Conservation (phyloP, 352 stramenopile genomes). For the Phytophthora multivora region DNA sequence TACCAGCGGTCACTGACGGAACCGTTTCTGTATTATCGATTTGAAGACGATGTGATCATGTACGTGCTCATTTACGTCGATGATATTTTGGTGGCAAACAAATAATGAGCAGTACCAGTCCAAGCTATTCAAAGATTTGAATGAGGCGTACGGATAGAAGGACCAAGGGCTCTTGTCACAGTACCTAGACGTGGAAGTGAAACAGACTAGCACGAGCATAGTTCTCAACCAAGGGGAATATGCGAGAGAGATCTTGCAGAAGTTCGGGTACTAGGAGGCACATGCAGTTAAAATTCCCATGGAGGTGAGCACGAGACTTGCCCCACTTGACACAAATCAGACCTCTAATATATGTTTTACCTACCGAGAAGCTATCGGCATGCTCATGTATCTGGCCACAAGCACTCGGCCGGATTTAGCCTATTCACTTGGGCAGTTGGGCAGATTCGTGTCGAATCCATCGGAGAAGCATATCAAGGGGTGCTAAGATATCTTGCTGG, state of each 20-base stretch:
- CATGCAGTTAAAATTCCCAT: conserved; percentile 11
- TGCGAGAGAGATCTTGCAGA: conserved; percentile 1
- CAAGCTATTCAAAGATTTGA: conserved; percentile 5
- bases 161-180: conserved; percentile 3
- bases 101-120: conserved; percentile 3
- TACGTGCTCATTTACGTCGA: too few species aligned
- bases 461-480: not conserved
- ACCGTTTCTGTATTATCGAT: too few species aligned
- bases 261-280: conserved; percentile 13
- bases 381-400: conserved; percentile 12
- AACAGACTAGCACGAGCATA: not conserved
- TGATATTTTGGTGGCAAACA: too few species aligned
- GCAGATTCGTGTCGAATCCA: conserved; percentile 8
- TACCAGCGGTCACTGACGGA: too few species aligned
- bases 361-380: conserved; percentile 5
- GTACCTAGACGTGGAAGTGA: conserved; percentile 9
- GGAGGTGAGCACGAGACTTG: not conserved
- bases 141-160: conserved; percentile 7
- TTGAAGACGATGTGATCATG: too few species aligned
- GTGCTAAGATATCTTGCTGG: conserved; percentile 11
- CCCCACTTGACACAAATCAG: not conserved
- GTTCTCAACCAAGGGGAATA: conserved; percentile 7
- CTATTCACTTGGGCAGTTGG: conserved; percentile 8
- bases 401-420: conserved; percentile 10
- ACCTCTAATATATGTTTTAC: not conserved